Conservation (phyloP, 257 asterid genomes). For the Fraxinus anomala region DNA sequence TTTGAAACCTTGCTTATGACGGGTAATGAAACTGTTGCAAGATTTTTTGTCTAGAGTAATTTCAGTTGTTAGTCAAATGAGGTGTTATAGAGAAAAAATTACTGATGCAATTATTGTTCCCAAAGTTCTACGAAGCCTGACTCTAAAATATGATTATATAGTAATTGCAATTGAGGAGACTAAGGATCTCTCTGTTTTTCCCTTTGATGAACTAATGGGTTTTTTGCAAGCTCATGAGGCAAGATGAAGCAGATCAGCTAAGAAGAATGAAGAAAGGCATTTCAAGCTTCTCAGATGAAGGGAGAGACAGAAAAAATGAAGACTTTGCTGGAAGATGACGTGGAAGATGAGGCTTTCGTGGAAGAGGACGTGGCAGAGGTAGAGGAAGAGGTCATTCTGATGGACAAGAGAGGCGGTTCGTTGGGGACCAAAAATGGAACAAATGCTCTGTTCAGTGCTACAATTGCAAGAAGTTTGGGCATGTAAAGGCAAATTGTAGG, state of each 20-base stretch:
- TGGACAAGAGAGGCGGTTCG: too few relatives aligned
- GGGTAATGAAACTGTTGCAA: too few relatives aligned
- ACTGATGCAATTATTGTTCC: too few relatives aligned
- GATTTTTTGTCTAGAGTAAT: too few relatives aligned
- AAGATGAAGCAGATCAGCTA: neutral
- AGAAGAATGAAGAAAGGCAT: conserved; percentile 15
- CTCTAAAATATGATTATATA: conserved; percentile 18
- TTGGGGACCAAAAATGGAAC: neutral
- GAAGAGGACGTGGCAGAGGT: neutral
- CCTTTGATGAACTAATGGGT: conserved; percentile 19
- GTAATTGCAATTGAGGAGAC: conserved; percentile 13
- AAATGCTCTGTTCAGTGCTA: neutral
- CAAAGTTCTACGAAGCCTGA: too few relatives aligned
- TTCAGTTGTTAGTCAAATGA: too few relatives aligned
- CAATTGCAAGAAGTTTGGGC: conserved; percentile 1
- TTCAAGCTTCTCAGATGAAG: conserved; percentile 9
- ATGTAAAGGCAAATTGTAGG: conserved; percentile 18
- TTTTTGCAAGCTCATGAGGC: conserved; percentile 26
- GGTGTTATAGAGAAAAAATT: too few relatives aligned
- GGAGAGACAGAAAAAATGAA: neutral
- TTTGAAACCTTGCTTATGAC: too few relatives aligned
- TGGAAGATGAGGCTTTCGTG: neutral
- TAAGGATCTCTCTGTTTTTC: neutral
- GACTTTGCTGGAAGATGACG: neutral
- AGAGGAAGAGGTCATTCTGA: neutral